These are phyloP conservation scores for Chalciporus sp. DNA, from an alignment of 1,284 basidiomycete species.

Conservation along the genomic window DNA sequence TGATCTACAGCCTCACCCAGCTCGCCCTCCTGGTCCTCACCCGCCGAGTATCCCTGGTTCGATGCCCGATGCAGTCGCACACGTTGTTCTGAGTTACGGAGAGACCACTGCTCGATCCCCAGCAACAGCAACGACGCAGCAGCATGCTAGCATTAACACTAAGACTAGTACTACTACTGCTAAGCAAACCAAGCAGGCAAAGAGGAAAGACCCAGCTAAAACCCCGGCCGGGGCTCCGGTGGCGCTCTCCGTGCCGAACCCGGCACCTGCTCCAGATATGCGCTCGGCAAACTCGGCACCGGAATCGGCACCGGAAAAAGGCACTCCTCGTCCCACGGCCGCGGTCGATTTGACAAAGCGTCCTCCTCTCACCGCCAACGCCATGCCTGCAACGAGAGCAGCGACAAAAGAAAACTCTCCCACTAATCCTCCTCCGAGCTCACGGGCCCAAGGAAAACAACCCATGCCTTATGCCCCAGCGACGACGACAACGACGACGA, in stretches of 20 bases:
- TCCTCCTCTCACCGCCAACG: slow-evolving; percentile 43
- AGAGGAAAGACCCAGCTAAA: slow-evolving; percentile 28
- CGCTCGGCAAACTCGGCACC: slow-evolving; percentile 34
- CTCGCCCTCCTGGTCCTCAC: slow-evolving; percentile 19
- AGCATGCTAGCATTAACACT: slow-evolving; percentile 24
- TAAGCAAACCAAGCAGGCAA: slow-evolving; percentile 42
- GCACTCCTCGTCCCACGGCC: slow-evolving; percentile 40
- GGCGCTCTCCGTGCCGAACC: slow-evolving; percentile 32
- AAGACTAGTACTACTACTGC: slow-evolving; percentile 31
- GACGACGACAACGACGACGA: slow-evolving; percentile 32
- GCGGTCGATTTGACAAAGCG: slow-evolving; percentile 40
- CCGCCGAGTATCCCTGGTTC: slow-evolving; percentile 14
- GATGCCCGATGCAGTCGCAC: slow-evolving; percentile 34
- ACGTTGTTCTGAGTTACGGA: slow-evolving; percentile 45
- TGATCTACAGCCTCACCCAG: slow-evolving; percentile 29
- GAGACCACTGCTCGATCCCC: slow-evolving; percentile 29
- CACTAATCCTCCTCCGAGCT: slow-evolving; percentile 54
- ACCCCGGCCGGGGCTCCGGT: slow-evolving; percentile 27
- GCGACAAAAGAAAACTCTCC: slow-evolving; percentile 40
- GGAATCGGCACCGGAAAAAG: slow-evolving; percentile 38
- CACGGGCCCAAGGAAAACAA: slow-evolving; percentile 76
- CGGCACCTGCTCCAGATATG: slow-evolving; percentile 21
- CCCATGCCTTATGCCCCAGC: slow-evolving; percentile 62
- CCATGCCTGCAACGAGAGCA: slow-evolving; percentile 45
- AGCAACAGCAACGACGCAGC: slow-evolving; percentile 5